Conservation (phyloP, 1,284 basidiomycete species). For the Rhodotorula sp. region DNA sequence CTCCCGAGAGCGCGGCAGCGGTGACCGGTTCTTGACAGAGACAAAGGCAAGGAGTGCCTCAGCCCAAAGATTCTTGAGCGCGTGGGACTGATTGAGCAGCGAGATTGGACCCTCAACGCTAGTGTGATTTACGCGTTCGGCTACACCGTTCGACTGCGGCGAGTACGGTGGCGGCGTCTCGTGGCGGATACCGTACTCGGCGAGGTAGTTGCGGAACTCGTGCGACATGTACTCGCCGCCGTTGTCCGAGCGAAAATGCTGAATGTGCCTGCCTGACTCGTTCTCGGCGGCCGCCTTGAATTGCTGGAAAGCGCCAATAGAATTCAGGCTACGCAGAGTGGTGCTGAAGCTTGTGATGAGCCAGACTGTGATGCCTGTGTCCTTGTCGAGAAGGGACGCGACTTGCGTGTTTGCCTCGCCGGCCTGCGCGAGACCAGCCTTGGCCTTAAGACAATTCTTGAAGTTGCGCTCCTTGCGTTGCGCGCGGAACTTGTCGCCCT, state of each 20-base stretch:
- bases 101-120: too few relatives aligned
- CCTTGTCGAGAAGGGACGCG: not conserved
- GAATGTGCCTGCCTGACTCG: too few relatives aligned
- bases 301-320: too few relatives aligned
- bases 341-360: not conserved
- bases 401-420: not conserved
- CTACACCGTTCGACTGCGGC: too few relatives aligned
- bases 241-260: too few relatives aligned
- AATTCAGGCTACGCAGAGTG: not conserved
- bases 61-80: too few relatives aligned
- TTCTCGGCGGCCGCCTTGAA: too few relatives aligned
- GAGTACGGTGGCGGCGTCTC: conserved; percentile 47
- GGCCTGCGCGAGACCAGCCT: not conserved
- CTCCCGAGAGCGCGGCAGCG: conserved; percentile 35
- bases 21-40: conserved; percentile 49
- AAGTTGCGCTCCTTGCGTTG: not conserved
- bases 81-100: too few relatives aligned
- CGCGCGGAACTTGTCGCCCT: not conserved
- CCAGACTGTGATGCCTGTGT: conserved; percentile 4
- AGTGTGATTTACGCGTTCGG: too few relatives aligned
- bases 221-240: too few relatives aligned
- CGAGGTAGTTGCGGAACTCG: too few relatives aligned
- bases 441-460: not conserved
- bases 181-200: conserved; percentile 46
- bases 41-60: conserved; percentile 46